A percentile compares a stretch with the other conserved stretches of the same genome.
Conservation (phyloP, 2,329 filamentous ascomycete species). For the Alternaria sp. region DNA sequence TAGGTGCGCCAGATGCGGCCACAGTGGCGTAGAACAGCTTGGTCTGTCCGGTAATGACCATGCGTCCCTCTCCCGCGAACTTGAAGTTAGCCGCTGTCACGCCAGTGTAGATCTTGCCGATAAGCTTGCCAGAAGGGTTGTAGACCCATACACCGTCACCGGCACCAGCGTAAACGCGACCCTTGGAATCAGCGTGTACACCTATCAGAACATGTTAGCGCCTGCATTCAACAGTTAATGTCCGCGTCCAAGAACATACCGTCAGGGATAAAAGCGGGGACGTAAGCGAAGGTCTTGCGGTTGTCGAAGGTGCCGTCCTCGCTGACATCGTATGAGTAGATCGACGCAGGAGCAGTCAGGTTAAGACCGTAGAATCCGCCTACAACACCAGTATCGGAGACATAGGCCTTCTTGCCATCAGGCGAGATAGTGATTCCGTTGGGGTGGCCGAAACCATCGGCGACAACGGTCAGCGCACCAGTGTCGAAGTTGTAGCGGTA, state of each 20-base stretch:
- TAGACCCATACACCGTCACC: slow-evolving; percentile 63
- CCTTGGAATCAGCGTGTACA: slow-evolving; percentile 48
- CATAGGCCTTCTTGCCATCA: slow-evolving; percentile 54
- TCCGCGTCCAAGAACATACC: slow-evolving; percentile 16
- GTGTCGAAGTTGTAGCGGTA: slow-evolving; percentile 55
- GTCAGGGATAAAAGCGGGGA: slow-evolving; percentile 30
- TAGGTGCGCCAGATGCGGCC: slow-evolving; percentile 25
- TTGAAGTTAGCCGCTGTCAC: slow-evolving; percentile 34
- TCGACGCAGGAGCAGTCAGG: slow-evolving; percentile 29
- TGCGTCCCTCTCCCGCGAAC: slow-evolving; percentile 36
- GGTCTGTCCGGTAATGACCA: slow-evolving; percentile 36
- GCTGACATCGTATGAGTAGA: slow-evolving; percentile 35
- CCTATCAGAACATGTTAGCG: slow-evolving; percentile 18
- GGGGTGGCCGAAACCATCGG: slow-evolving; percentile 51
- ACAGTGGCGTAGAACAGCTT: slow-evolving; percentile 36
- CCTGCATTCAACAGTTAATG: not conserved
- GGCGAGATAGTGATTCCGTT: slow-evolving; percentile 55
- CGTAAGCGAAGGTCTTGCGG: slow-evolving; percentile 35
- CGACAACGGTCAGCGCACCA: slow-evolving; percentile 50
- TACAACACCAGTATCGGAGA: slow-evolving; percentile 51
- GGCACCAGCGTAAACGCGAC: slow-evolving; percentile 64
- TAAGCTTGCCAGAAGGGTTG: slow-evolving; percentile 55
- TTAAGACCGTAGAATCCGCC: slow-evolving; percentile 34
- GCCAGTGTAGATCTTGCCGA: slow-evolving; percentile 50
- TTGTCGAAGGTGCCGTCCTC: slow-evolving; percentile 32